phyloP scores from a whole-genome alignment of 192 early-diverging fungal species.

The Entophlyctis helioformis region DNA sequence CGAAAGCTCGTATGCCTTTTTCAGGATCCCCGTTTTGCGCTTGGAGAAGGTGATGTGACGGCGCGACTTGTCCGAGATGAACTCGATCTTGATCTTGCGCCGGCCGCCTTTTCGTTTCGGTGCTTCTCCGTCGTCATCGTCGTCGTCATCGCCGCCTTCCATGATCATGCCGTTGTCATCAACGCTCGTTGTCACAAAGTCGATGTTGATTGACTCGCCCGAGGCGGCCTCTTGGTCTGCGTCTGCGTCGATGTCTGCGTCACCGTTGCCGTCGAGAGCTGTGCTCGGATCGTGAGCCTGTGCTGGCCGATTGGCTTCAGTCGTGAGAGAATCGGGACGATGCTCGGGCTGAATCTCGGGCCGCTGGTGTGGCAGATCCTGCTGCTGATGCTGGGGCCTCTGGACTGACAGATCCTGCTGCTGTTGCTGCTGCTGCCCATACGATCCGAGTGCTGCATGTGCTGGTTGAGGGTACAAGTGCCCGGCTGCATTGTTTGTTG shows the following conservation, averaged over 20 bases:
- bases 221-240: background rate
- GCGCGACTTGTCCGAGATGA: conserved; percentile 84
- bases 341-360: too few relatives aligned
- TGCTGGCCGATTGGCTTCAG: too few relatives aligned
- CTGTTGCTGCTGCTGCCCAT: too few relatives aligned
- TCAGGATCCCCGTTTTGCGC: conserved; percentile 95
- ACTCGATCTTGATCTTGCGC: conserved; percentile 93
- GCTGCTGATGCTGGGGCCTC: too few relatives aligned
- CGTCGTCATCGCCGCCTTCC: conserved; percentile 21
- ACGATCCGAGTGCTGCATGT: too few relatives aligned
- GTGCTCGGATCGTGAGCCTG: background rate
- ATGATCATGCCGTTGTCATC: background rate
- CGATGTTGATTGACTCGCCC: background rate
- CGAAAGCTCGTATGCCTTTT: conserved; percentile 91
- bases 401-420: too few relatives aligned
- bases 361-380: too few relatives aligned
- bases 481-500: too few relatives aligned
- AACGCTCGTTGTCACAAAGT: background rate
- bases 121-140: conserved; percentile 55
- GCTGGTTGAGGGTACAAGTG: too few relatives aligned
- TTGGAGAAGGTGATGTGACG: conserved; percentile 93
- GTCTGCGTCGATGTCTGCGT: conserved; percentile 4
- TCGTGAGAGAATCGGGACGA: too few relatives aligned
- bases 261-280: background rate
- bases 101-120: conserved; percentile 62